Evolutionary conservation across 169 alveolate genomes (phyloP).

Genomic region (Eimeria sp.): DNA sequence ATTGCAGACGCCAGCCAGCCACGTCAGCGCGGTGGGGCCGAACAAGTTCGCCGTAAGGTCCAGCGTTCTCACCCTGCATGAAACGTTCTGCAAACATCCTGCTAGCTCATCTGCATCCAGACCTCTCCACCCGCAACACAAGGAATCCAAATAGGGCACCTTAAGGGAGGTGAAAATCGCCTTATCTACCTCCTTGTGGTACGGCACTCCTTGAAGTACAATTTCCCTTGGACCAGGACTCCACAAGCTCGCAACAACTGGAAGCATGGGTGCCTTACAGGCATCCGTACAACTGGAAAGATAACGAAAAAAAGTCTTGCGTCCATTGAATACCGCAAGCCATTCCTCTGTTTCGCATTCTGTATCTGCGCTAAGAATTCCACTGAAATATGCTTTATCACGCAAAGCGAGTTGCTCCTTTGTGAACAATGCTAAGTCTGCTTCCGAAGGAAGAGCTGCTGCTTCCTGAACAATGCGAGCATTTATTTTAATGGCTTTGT

Average conservation of each 20-base stretch:
- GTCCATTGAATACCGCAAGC: conserved; percentile 31
- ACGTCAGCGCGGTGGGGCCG: conserved; percentile 27
- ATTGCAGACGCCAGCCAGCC: conserved; percentile 1
- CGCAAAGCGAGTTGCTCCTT: conserved; percentile 26
- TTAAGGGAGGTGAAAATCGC: conserved; percentile 35
- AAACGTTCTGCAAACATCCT: conserved; percentile 6
- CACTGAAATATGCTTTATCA: conserved; percentile 27
- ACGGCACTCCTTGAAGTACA: conserved; percentile 43
- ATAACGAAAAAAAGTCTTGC: conserved; percentile 55
- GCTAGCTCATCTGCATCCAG: conserved; percentile 30
- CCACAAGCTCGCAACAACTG: conserved; percentile 52
- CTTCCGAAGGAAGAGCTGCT: conserved; percentile 17
- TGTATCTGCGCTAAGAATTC: conserved; percentile 59
- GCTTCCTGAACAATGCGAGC: conserved; percentile 24
- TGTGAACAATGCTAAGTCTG: neutral
- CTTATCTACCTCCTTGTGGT: conserved; percentile 24
- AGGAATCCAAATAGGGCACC: conserved; percentile 32
- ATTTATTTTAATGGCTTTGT: conserved; percentile 50
- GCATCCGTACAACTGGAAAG: conserved; percentile 27
- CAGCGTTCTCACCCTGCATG: conserved; percentile 33
- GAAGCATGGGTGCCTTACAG: neutral
- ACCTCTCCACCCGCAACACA: conserved; percentile 60
- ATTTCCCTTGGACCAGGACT: conserved; percentile 68
- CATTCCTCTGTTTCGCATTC: conserved; percentile 58
- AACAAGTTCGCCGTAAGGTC: conserved; percentile 64